Conservation (phyloP, 257 asterid genomes). For the Scutellaria baicalensis region DNA sequence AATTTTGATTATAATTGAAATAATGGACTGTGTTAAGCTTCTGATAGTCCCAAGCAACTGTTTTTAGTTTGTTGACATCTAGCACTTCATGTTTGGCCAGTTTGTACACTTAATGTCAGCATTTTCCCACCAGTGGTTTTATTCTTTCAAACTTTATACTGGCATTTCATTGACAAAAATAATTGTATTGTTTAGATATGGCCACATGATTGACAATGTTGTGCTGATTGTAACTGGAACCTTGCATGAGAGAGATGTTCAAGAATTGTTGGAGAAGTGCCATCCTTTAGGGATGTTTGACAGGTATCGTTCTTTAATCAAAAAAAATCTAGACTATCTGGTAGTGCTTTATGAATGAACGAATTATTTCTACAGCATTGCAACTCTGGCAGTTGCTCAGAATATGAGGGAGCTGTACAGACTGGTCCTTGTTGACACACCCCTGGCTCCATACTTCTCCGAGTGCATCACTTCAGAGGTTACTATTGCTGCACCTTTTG, state of each 20-base stretch:
- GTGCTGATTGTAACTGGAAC: conserved; percentile 91
- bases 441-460: conserved; percentile 89
- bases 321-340: neutral
- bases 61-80: neutral
- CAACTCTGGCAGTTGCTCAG: conserved; percentile 85
- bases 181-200: conserved; percentile 45
- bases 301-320: conserved; percentile 38
- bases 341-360: neutral
- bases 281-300: conserved; percentile 97
- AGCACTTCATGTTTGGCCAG: neutral
- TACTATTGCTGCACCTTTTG: neutral
- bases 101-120: neutral
- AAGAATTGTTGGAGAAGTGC: conserved; percentile 88
- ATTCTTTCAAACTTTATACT: neutral
- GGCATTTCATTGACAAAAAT: neutral
- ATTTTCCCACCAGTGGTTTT: neutral
- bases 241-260: conserved; percentile 88
- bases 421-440: conserved; percentile 90
- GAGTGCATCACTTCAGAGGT: conserved; percentile 96
- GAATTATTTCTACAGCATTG: conserved; percentile 51
- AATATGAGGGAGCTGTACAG: conserved; percentile 95
- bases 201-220: conserved; percentile 93
- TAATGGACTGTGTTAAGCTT: neutral
- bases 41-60: neutral
- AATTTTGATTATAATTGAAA: neutral